These are phyloP conservation scores for Aspergillus sp. DNA, from an alignment of 2,329 filamentous ascomycete genomes.

Conservation along the genomic window DNA sequence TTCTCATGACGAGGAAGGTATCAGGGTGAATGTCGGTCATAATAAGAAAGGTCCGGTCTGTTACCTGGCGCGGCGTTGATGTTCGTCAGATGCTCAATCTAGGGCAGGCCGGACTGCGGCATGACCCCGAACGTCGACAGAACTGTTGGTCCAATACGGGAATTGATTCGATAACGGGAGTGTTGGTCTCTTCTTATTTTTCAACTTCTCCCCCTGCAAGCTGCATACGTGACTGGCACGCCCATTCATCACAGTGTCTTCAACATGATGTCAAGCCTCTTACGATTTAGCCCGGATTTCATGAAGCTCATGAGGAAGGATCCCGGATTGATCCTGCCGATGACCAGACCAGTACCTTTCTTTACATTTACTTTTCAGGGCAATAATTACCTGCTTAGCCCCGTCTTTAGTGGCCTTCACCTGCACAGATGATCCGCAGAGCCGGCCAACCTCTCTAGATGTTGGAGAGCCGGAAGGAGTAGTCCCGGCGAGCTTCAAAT, in stretches of 20 bases:
- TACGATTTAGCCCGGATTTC: slow-evolving; percentile 22
- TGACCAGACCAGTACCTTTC: slow-evolving; percentile 14
- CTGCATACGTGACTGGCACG: slow-evolving; percentile 20
- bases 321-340: slow-evolving; percentile 14
- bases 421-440: slow-evolving; percentile 28
- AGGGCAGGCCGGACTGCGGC: slow-evolving; percentile 18
- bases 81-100: slow-evolving; percentile 23
- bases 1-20: slow-evolving; percentile 15
- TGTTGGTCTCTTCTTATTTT: slow-evolving; percentile 15
- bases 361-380: slow-evolving; percentile 12
- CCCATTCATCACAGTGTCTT: slow-evolving; percentile 14
- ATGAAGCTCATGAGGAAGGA: slow-evolving; percentile 18
- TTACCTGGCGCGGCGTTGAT: slow-evolving; percentile 15
- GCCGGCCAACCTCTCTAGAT: slow-evolving; percentile 24
- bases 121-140: slow-evolving; percentile 18
- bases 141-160: slow-evolving; percentile 20
- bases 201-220: background rate
- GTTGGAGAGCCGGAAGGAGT: slow-evolving; percentile 24
- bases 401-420: slow-evolving; percentile 15
- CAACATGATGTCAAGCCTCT: slow-evolving; percentile 26
- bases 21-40: slow-evolving; percentile 6
- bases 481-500: slow-evolving; percentile 13
- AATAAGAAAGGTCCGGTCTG: slow-evolving; percentile 10
- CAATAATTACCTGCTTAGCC: slow-evolving; percentile 15
- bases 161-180: slow-evolving; percentile 24